Evolutionary conservation across 176 grass and related monocot species (phyloP).

Genomic region (Themeda triandra): DNA sequence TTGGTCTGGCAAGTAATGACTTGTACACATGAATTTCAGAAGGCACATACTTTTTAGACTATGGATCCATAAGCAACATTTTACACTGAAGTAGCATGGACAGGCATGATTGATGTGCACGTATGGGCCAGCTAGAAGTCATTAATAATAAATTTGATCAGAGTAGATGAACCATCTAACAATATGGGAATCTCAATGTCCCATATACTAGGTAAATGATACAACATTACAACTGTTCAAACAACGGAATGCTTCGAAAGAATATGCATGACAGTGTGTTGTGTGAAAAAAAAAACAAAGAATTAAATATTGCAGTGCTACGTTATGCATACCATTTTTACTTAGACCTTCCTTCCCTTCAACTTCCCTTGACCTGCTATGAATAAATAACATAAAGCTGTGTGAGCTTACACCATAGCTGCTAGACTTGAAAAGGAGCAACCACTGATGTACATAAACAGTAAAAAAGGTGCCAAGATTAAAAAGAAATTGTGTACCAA

Average conservation of each 20-base stretch:
- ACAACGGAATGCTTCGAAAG: background rate
- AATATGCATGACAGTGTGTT: background rate
- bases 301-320: background rate
- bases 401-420: background rate
- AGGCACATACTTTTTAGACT: background rate
- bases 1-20: background rate
- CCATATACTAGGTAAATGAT: background rate
- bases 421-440: background rate
- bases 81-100: background rate
- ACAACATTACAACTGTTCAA: background rate
- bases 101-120: background rate
- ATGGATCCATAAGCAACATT: background rate
- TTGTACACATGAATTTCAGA: background rate
- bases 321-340: slow-evolving; percentile 40
- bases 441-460: background rate
- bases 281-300: background rate
- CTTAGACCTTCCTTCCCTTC: background rate
- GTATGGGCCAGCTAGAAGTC: background rate
- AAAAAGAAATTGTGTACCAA: too few relatives aligned
- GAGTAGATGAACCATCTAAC: background rate
- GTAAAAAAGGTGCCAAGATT: background rate
- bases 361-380: background rate
- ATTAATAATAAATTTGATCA: background rate
- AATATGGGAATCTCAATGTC: background rate
- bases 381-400: background rate